Evolutionary conservation across 2,329 filamentous ascomycete species (phyloP), one percentile per base, ranked within the genome.

Genomic region (Emydomyces testavorans): DNA sequence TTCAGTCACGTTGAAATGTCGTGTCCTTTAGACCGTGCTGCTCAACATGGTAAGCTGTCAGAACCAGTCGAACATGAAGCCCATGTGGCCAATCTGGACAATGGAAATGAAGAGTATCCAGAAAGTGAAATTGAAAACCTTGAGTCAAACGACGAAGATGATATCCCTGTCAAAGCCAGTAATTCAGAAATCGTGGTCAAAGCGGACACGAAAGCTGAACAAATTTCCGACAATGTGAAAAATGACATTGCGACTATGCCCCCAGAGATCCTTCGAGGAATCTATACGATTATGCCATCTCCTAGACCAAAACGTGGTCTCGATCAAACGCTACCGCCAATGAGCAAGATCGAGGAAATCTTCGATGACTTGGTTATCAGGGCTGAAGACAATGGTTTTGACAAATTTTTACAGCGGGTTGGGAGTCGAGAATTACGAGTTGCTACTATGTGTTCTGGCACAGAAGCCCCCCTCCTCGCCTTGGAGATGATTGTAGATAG

Each of bases 391-490:
- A 50, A 60, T 52, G 53, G 62, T 8, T 54, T 74, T 7, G 43
- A 57, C 24, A 48, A 66, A 43, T 61, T 67, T 1, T 35, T 71
- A 1, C 23, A 58, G 2, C 54, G 62, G 41, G 53, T 71, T 1
- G 56, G 62, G 6, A 58, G 58, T 2, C 58, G 66, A 5, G 58
- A 66, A 3, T 55, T 83, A 21, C 65, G 72, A 6, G 68, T 88
- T 21, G 83, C 74, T 0, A 90, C 85, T 0, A 78, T 88, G 69
- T 89, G 83, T 59, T 88, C 83, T 1, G 85, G 85, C 0, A 89
- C 85, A 0, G 85, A 90, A 55, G 78, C 79, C 3, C 85, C 85
- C 0, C 65, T 90, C 1, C 68, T 88, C 1, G 80, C 80, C 0
- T 59, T 87, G 11, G 66, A 77, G 11, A 67, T 80, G 60, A 64